Conservation (phyloP, 2,329 filamentous ascomycete species). For the Venturia asperata region DNA sequence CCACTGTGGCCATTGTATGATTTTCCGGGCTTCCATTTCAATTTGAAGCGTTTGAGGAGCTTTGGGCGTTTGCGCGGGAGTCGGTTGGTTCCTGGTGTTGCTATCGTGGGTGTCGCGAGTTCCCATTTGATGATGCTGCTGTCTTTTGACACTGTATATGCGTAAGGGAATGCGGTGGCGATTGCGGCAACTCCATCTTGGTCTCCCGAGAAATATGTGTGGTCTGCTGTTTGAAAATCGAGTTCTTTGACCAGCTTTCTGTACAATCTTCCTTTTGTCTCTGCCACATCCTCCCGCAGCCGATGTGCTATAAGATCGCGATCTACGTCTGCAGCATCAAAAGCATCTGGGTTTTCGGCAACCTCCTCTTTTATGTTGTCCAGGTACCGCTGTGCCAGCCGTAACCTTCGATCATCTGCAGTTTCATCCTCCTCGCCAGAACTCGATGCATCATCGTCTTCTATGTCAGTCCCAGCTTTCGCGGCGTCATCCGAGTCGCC, state of each 20-base stretch:
- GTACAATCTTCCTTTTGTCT: conserved; percentile 85
- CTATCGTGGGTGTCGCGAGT: conserved; percentile 54
- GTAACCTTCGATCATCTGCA: conserved; percentile 75
- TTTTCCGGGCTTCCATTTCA: conserved; percentile 28
- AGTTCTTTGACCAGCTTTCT: conserved; percentile 68
- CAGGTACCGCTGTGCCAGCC: conserved; percentile 85
- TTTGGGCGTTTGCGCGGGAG: conserved; percentile 57
- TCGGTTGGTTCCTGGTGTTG: conserved; percentile 34
- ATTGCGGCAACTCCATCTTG: conserved; percentile 72
- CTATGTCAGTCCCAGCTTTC: conserved; percentile 28
- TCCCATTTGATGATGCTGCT: conserved; percentile 82
- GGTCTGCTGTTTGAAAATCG: conserved; percentile 58
- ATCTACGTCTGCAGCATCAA: conserved; percentile 91
- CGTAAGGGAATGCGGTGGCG: conserved; percentile 69
- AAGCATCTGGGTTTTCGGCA: conserved; percentile 63
- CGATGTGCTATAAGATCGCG: conserved; percentile 84
- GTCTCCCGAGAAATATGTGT: conserved; percentile 71
- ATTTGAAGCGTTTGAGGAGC: conserved; percentile 37
- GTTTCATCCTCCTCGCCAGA: conserved; percentile 80
- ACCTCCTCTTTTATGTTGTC: conserved; percentile 76
- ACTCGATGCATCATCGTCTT: conserved; percentile 38
- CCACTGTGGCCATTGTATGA: conserved; percentile 66
- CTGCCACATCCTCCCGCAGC: conserved; percentile 84
- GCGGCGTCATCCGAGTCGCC: conserved; percentile 54
- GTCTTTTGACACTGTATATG: conserved; percentile 86